Evolutionary conservation across 306 rosid species (phyloP), one percentile per base, ranked within the genome.

Genomic region (Mimosa bimucronata): DNA sequence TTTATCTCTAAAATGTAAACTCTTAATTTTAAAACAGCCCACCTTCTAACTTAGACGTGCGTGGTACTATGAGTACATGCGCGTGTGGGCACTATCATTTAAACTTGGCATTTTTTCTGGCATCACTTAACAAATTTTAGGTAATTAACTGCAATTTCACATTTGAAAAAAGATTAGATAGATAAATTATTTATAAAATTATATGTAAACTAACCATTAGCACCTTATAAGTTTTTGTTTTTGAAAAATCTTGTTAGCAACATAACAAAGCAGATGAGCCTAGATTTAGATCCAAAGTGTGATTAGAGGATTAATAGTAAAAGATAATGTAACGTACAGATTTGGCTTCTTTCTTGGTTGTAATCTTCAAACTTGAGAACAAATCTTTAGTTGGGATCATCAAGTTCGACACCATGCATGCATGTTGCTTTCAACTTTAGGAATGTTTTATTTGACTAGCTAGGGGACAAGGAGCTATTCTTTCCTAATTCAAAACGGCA

Each of bases 231-330:
- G 58, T 6, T 34, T 34, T 34, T 34, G 3, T 34, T 34, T 3
- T 2, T 46, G 12, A 4, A 15, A 16, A 50, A 16, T 16, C 57
- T 50, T 16, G 57, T 16, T 16, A 18, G 57, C 6, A 8, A 9
- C 61, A 55, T 62, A 62, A 15, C 38, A 78, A 48, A 66, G 23
- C 37, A 50, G 67, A 6, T 7, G 18, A 31, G 45, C 11, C 74
- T 50, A 74, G 66, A 76, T 80, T 82, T 61, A 31, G 45, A 55
- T 66, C 85, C 31, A 9, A 75, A 46, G 58, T 62, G 61, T 75
- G 58, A 87, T 60, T 70, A 53, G 30, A 69, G 48, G 70, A 55
- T 80, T 52, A 31, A 53, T n/a, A n/a, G n/a, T n/a, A 53, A 69
- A 79, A 21, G 84, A 61, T 66, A 65, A 74, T 28, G 31, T 11